Evolutionary conservation across 2,329 filamentous ascomycete genomes (phyloP).

Genomic region (Emericellopsis cladophorae): DNA sequence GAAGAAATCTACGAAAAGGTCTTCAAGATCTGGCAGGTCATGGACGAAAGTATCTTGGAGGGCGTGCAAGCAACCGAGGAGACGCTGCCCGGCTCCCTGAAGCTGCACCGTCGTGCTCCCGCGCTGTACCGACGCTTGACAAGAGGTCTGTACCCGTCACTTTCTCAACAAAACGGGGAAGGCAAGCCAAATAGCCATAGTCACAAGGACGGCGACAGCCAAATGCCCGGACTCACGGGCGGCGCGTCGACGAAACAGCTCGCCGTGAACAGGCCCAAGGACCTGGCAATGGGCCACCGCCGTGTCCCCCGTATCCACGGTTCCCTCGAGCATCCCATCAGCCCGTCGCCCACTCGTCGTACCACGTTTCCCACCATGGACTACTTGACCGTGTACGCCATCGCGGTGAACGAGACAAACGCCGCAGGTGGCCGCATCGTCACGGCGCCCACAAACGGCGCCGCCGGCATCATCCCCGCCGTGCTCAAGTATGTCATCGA

Average conservation of each 20-base stretch:
- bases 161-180: slow-evolving; percentile 7
- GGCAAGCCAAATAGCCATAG: neutral
- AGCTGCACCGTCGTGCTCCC: slow-evolving; percentile 32
- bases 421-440: slow-evolving; percentile 36
- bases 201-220: neutral
- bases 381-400: slow-evolving; percentile 35
- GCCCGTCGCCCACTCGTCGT: slow-evolving; percentile 29
- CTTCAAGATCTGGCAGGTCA: slow-evolving; percentile 35
- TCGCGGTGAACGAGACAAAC: slow-evolving; percentile 40
- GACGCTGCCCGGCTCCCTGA: slow-evolving; percentile 31
- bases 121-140: slow-evolving; percentile 30
- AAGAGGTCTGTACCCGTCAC: slow-evolving; percentile 29
- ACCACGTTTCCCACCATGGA: slow-evolving; percentile 37
- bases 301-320: slow-evolving; percentile 27
- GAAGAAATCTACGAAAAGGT: slow-evolving; percentile 34
- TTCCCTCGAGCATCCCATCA: slow-evolving; percentile 29
- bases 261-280: neutral
- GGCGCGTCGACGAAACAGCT: neutral
- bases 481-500: slow-evolving; percentile 37
- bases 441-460: slow-evolving; percentile 37
- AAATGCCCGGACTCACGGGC: neutral
- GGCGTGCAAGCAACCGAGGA: slow-evolving; percentile 31
- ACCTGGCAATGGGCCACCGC: neutral
- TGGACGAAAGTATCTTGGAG: slow-evolving; percentile 37
- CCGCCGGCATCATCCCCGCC: slow-evolving; percentile 35